A percentile compares a stretch with the other conserved stretches of the same genome.
Conservation (phyloP, 78 protist genomes). For the Dictyostelium intermedium region DNA sequence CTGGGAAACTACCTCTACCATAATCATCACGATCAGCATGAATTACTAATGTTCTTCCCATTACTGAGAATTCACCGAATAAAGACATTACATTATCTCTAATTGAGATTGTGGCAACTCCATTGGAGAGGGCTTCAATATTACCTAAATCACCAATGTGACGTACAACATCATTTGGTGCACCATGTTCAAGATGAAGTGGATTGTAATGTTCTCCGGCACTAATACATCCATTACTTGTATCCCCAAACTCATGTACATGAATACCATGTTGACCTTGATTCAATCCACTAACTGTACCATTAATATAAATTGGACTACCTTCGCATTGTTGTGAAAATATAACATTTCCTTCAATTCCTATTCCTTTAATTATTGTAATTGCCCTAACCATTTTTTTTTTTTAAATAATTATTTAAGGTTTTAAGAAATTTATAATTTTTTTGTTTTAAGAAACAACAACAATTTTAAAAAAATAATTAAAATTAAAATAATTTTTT, state of each 20-base stretch:
- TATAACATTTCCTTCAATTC: background rate
- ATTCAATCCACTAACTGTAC: background rate
- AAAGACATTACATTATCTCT: background rate
- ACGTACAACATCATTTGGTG: background rate
- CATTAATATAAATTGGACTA: background rate
- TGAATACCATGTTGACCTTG: background rate
- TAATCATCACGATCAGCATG: slow-evolving; percentile 2
- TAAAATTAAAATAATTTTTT: too few species aligned
- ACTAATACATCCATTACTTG: background rate
- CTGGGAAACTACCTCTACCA: background rate
- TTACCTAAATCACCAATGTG: slow-evolving; percentile 25
- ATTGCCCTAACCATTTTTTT: background rate
- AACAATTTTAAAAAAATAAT: too few species aligned
- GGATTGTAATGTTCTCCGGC: background rate
- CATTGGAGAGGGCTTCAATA: background rate
- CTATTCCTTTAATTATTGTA: background rate
- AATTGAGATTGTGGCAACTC: background rate
- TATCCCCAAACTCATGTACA: background rate
- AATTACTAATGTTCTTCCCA: background rate
- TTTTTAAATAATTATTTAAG: background rate
- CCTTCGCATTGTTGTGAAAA: background rate
- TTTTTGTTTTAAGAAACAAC: too few species aligned
- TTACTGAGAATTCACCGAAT: background rate
- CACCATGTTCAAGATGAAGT: background rate
- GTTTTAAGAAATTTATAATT: background rate